Evolutionary conservation across 331 rosid species (phyloP).

Genomic region (Dryas integrifolia): DNA sequence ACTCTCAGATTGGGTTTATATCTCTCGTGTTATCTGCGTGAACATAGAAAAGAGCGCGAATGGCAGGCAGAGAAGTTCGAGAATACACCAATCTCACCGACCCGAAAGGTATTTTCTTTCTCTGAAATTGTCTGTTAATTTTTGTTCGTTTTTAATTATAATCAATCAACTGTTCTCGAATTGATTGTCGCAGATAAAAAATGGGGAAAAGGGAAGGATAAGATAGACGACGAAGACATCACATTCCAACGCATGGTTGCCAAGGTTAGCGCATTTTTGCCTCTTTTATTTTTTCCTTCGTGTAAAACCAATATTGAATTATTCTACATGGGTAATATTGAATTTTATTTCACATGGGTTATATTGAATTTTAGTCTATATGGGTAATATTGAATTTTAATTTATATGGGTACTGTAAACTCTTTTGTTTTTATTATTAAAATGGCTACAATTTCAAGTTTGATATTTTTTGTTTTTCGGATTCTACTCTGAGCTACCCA

Average conservation of each 20-base stretch:
- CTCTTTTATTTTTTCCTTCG: not conserved
- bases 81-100: slow-evolving; percentile 96
- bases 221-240: slow-evolving; percentile 87
- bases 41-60: slow-evolving; percentile 6
- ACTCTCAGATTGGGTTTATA: too few relatives aligned
- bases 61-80: slow-evolving; percentile 99
- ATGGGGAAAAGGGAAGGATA: slow-evolving; percentile 91
- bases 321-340: not conserved
- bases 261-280: slow-evolving; percentile 93
- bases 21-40: too few relatives aligned
- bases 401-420: too few relatives aligned
- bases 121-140: not conserved
- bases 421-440: not conserved
- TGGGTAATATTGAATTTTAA: too few relatives aligned
- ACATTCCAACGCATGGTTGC: slow-evolving; percentile 99
- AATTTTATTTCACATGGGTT: too few relatives aligned
- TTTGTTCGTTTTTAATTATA: not conserved
- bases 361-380: too few relatives aligned
- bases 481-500: not conserved
- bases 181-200: slow-evolving; percentile 62
- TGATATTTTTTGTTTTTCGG: not conserved
- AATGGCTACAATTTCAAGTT: not conserved
- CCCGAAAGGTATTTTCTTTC: slow-evolving; percentile 64
- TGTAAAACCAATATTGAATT: not conserved
- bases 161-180: not conserved